Conservation (phyloP, 805 yeast species). For the Starmera dryadoides region DNA sequence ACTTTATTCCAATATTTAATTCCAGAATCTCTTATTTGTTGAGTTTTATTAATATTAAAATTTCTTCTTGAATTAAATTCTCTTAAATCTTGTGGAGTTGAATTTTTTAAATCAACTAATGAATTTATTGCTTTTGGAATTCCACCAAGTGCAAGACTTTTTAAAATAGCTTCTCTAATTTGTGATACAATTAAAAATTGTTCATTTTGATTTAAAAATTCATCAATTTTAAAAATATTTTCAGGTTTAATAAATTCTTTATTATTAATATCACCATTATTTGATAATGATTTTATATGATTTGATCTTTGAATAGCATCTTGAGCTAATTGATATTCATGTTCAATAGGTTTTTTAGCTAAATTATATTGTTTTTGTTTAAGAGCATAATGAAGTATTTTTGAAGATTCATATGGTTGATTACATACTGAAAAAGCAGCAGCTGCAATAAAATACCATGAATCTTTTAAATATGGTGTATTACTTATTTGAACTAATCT, state of each 20-base stretch:
- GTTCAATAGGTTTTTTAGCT: constrained; percentile 10
- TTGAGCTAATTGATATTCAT: constrained; percentile 9
- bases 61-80: constrained; percentile 23
- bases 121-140: constrained; percentile 83
- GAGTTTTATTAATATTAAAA: constrained; percentile 24
- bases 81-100: constrained; percentile 50
- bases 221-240: constrained; percentile 1
- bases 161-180: constrained; percentile 71
- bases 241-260: constrained; percentile 15
- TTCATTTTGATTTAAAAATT: constrained; percentile 3
- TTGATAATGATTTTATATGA: constrained; percentile 6
- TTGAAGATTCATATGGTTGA: constrained; percentile 74
- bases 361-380: constrained; percentile 15
- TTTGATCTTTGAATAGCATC: constrained; percentile 17
- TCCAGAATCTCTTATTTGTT: constrained; percentile 37
- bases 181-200: constrained; percentile 37
- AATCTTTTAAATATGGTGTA: constrained; percentile 44
- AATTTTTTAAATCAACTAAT: constrained; percentile 51
- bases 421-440: constrained; percentile 78
- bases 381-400: constrained; percentile 63
- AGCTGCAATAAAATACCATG: constrained; percentile 78
- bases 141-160: constrained; percentile 74
- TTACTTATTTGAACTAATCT: constrained; percentile 46
- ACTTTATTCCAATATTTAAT: constrained; percentile 61
- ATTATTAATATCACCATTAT: constrained; percentile 6